A percentile compares a stretch with the other conserved stretches of the same genome.
These are phyloP conservation scores for Coccomyxa subellipsoidea DNA, from an alignment of 163 green algal species.

Conservation along the genomic window DNA sequence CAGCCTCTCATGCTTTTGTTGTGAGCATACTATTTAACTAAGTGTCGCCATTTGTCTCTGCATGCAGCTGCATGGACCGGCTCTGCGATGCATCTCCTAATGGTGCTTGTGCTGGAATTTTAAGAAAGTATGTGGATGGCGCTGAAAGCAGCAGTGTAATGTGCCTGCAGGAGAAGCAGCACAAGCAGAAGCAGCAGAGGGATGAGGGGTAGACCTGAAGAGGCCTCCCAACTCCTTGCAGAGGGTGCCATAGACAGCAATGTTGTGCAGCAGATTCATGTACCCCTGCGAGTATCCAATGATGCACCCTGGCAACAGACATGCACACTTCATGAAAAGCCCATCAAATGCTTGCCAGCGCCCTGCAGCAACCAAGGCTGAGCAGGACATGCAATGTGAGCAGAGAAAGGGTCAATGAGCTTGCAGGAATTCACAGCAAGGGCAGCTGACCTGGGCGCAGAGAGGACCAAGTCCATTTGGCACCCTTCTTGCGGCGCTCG, in stretches of 20 bases:
- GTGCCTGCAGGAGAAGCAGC: too few species aligned
- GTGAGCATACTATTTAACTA: too few species aligned
- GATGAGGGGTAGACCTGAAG: slow-evolving; percentile 11
- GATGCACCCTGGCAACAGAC: background rate
- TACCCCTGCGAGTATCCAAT: background rate
- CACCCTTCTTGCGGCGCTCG: background rate
- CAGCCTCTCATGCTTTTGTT: too few species aligned
- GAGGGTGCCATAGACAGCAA: slow-evolving; percentile 4
- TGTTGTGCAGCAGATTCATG: slow-evolving; percentile 15
- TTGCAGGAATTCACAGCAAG: too few species aligned
- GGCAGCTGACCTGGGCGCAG: slow-evolving; percentile 4
- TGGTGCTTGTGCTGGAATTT: too few species aligned
- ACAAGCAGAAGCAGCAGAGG: too few species aligned
- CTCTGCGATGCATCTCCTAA: too few species aligned
- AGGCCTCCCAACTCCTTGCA: slow-evolving; percentile 6
- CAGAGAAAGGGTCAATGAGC: background rate
- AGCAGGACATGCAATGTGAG: background rate
- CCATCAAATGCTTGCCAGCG: background rate
- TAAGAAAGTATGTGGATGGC: too few species aligned
- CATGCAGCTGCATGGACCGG: too few species aligned
- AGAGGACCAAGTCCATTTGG: slow-evolving; percentile 6
- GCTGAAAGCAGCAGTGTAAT: too few species aligned
- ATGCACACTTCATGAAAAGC: background rate
- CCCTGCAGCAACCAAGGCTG: too few species aligned
- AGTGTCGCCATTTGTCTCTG: too few species aligned